Evolutionary conservation across 2,329 filamentous ascomycete genomes (phyloP).

Genomic region (Diaporthe citrichinensis): DNA sequence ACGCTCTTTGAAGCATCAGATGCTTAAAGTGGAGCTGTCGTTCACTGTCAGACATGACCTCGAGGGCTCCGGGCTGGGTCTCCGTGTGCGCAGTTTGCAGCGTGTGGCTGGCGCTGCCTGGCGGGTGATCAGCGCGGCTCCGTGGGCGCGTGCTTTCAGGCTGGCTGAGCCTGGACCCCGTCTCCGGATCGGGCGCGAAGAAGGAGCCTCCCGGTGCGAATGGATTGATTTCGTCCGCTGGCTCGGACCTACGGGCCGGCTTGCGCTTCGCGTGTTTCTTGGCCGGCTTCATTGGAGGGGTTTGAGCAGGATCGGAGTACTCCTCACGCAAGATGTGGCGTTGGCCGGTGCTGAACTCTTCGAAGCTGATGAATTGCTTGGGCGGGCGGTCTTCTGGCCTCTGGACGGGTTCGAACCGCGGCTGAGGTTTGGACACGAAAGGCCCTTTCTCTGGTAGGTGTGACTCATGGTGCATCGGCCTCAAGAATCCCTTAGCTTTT

Average conservation of each 20-base stretch:
- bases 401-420: background rate
- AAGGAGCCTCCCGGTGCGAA: constrained; percentile 11
- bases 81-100: background rate
- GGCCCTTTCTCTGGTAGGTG: constrained; percentile 22
- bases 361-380: background rate
- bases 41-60: background rate
- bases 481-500: constrained; percentile 19
- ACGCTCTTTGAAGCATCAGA: background rate
- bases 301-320: background rate
- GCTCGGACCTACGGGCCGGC: background rate
- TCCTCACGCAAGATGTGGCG: background rate
- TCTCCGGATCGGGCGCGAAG: background rate
- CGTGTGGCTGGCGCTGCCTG: background rate
- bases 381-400: background rate
- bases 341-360: constrained; percentile 18
- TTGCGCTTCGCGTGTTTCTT: background rate
- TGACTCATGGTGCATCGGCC: constrained; percentile 8
- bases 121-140: background rate
- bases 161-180: background rate
- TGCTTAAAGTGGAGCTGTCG: background rate
- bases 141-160: background rate
- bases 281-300: background rate
- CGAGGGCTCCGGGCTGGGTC: background rate
- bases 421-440: background rate
- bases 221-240: background rate